Evolutionary conservation across 169 alveolate species (phyloP), one percentile per base, ranked within the genome.

Genomic region (Plasmodium sp.): DNA sequence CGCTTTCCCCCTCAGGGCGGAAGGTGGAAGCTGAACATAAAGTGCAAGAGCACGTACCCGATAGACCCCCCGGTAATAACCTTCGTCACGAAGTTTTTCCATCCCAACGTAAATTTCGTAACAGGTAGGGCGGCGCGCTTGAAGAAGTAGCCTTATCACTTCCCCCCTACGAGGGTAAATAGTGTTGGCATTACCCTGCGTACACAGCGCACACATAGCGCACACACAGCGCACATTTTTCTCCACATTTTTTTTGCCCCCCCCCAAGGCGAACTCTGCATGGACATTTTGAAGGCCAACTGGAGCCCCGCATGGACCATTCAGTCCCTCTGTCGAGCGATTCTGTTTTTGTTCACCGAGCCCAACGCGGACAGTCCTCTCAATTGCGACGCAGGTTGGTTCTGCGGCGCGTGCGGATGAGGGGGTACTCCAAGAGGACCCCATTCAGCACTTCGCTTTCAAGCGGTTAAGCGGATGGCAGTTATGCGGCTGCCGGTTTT

Each of bases 221-320:
- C 48, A 48, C 39, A 2, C 18, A 14, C 3, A 3, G 7, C 22
- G 2, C 36, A 41, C 41, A 27, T 22, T 43, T 81, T 12, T 18
- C 22, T 62, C 81, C 62, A 33, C 58, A 62, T 62, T 62, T 22
- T 22, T 4, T 6, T 9, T 72, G 51, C 73, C 31, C 48, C 83
- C 83, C 73, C 27, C 80, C 73, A 93, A 98, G 99, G 99, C 43
- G 99, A 97, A 92, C 85, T 98, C 3, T 98, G 99, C 84, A 96
- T 99, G 93, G 99, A 99, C 90, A 97, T 99, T 27, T 95, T 98
- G 33, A 98, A 98, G 94, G 96, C 98, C 73, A 97, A 98, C 93
- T 99, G 99, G 99, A 98, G 98, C 33, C 99, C 99, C 0, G 99
- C 99, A 73, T 99, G 99, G 99, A 98, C 99, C 39, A 85, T 99